phyloP scores from a whole-genome alignment of 306 rosid genomes.

The Lathyrus sativus region DNA sequence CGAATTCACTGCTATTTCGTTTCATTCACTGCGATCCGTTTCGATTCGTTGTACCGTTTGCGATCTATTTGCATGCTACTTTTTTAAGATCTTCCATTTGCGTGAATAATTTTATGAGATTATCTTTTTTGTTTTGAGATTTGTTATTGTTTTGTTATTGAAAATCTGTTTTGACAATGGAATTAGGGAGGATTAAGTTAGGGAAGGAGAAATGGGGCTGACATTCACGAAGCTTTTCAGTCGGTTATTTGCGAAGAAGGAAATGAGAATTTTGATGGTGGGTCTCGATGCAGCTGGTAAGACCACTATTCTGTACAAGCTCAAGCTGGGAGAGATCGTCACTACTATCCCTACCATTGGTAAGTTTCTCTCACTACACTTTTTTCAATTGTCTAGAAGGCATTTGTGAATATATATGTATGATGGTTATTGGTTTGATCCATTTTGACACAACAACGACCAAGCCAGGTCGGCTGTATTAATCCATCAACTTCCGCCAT shows the following conservation, averaged over 20 bases:
- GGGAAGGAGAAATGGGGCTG: conserved; percentile 80
- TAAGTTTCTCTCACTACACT: conserved; percentile 46
- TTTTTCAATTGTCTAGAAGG: no score
- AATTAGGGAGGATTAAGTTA: conserved; percentile 51
- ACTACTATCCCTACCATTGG: conserved; percentile 98
- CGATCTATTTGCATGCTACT: conserved; percentile 29
- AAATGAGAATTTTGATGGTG: conserved; percentile 99
- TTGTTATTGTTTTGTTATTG: neutral
- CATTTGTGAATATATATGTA: neutral
- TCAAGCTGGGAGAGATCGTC: conserved; percentile 99
- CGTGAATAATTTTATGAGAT: neutral
- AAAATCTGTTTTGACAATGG: neutral
- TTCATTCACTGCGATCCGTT: conserved; percentile 16
- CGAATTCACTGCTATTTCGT: conserved; percentile 3
- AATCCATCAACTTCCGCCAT: no score
- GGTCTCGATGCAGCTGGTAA: conserved; percentile 99
- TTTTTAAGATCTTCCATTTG: conserved; percentile 42
- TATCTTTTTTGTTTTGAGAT: neutral
- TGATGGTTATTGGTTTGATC: neutral
- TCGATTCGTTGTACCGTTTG: neutral
- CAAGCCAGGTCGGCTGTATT: no score
- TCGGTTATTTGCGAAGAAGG: conserved; percentile 98
- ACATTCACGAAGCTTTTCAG: conserved; percentile 98
- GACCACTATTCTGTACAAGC: conserved; percentile 98
- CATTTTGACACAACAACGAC: neutral